Base-by-base conservation (phyloP, 2,329 filamentous ascomycete genomes). In the Penicillium sp. region DNA sequence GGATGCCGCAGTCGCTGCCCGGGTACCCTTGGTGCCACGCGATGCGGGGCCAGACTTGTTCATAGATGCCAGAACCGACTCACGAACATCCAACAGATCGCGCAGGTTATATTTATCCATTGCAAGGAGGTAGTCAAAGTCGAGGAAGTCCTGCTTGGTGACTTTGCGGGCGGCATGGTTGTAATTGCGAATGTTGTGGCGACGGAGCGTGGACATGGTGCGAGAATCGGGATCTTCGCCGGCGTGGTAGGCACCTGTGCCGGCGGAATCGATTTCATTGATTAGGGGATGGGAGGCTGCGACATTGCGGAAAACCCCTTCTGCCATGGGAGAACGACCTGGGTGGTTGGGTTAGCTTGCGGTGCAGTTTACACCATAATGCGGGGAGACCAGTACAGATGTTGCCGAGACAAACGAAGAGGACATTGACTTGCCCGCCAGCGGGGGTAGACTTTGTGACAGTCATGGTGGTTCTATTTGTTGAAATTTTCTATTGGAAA, bases 381-480 rank as follows among this genome's bases (percentile, higher is more conserved):
- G 44, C 38, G 26, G n/a, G 17, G 21, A 45, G 13, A 38, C 12
- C 5, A 68, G 45, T 63, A 79, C 89, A 98, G 64, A 97, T 97
- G 71, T 98, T 98, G 67, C 93, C 93, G 29, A 97, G 78, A 72
- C 93, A 98, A 60, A 97, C 91, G 66, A 97, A 97, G 45, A 97
- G 80, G 33, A 97, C 85, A 2, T 84, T 89, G 48, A 87, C 64
- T n/a, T n/a, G n/a, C n/a, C n/a, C n/a, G n/a, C n/a, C n/a, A n/a
- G n/a, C n/a, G n/a, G 32, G 63, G 61, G 26, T 52, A 51, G 34
- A 28, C 43, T 13, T 57, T 43, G 43, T 48, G 22, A 56, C 45
- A 3, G 63, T 43, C 64, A 67, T 65, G 37, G 21, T 56, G 31
- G 26, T n/a, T n/a, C n/a, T n/a, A n/a, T n/a, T n/a, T n/a, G n/a